Base-by-base conservation (phyloP, 805 yeast genomes). In the Candida montana region DNA sequence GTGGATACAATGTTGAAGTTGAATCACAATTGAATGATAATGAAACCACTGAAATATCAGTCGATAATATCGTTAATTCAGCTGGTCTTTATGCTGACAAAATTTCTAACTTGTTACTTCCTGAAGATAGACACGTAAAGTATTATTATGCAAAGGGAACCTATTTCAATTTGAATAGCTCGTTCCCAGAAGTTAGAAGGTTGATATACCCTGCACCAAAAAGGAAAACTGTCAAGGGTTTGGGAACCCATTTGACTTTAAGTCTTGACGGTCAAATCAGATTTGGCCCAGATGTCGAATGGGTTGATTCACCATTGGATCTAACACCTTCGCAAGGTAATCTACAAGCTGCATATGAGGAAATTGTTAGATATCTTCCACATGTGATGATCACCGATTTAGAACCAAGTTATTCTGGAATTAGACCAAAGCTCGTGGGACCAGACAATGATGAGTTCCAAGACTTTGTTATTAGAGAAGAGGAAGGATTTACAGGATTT, bases 251-350 rank as follows among this genome's bases (percentile, higher is more conserved):
- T 64, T 63, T 90, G 47, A 89, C 97, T 0, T 64, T 90, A 24
- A 95, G 86, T 53, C 62, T 89, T 41, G 89, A 84, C 3, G 93
- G 95, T 0, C 81, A 80, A 50, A 63, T 89, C 21, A 73, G 76
- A 48, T 89, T 89, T 58, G 97, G 97, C 0, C 96, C 96, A 0
- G 96, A 90, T 57, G 61, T 87, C 31, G 93, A 88, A 59, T 88
- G 95, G 86, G 77, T 84, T 2, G 74, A 71, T 5, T 35, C 64
- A 49, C 65, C 68, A 11, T 46, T 47, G 6, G 77, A 79, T 53
- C 74, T 76, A 46, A 54, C 63, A 6, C 82, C 80, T 7, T 71
- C 67, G 47, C 60, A 58, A 2, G 40, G 53, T 1, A 82, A 82
- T 44, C 55, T 82, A 8, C 66, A 67, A 10, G 65, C 63, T 0